Conservation (phyloP, 176 grass and related monocot genomes). For the Typha latifolia region DNA sequence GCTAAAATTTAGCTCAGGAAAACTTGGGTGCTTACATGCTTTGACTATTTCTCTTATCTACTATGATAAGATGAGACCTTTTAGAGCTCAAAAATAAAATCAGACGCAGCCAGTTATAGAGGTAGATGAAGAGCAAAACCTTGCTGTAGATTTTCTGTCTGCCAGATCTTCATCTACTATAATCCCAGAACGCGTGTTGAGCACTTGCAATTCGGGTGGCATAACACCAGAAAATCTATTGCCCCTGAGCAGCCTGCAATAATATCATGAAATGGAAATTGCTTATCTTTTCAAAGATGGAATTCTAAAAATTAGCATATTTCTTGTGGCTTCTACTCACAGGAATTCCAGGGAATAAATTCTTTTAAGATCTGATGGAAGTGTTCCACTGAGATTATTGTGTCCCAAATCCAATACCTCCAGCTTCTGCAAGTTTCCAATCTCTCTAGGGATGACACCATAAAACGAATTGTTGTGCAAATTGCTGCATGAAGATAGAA, state of each 20-base stretch:
- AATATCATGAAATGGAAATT: constrained; percentile 1
- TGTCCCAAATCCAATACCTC: constrained; percentile 44
- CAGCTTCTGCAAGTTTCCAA: constrained; percentile 27
- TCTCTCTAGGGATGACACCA: constrained; percentile 37
- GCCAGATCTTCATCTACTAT: constrained; percentile 16
- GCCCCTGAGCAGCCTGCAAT: constrained; percentile 36
- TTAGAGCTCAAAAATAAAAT: no score
- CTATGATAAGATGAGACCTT: background rate
- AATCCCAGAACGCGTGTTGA: constrained; percentile 15
- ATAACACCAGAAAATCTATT: constrained; percentile 27
- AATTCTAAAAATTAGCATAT: background rate
- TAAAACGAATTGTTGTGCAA: constrained; percentile 47
- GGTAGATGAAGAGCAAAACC: background rate
- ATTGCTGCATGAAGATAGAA: constrained; percentile 24
- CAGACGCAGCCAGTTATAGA: no score
- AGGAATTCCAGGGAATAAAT: constrained; percentile 30
- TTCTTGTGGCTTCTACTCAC: constrained; percentile 21
- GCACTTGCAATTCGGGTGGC: constrained; percentile 11
- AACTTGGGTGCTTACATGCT: no score
- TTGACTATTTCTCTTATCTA: no score
- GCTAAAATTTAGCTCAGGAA: no score
- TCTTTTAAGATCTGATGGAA: constrained; percentile 31
- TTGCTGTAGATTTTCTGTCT: constrained; percentile 18
- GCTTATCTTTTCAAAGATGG: background rate
- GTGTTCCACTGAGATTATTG: constrained; percentile 40